Conservation (phyloP, 139 green algal genomes). For the Chlamydomonas eustigma region DNA sequence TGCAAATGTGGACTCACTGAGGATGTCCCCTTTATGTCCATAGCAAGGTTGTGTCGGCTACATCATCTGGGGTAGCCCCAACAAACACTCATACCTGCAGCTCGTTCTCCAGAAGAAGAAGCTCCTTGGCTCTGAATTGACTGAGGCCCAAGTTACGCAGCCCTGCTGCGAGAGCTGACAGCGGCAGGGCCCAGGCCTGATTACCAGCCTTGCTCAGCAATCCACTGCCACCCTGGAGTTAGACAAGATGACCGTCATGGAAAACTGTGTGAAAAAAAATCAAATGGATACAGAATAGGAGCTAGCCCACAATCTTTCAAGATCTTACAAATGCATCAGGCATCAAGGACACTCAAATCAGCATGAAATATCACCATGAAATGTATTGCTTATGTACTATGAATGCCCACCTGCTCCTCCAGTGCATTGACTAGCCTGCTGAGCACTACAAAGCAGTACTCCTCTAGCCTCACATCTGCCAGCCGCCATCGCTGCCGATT, state of each 20-base stretch:
- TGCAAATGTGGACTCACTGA: no score
- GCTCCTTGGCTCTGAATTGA: conserved; percentile 69
- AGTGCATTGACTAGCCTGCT: conserved; percentile 65
- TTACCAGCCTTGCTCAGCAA: conserved; percentile 50
- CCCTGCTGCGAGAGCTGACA: conserved; percentile 63
- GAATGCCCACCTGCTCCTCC: conserved; percentile 59
- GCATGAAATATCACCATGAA: no score
- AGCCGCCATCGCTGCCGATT: conserved; percentile 75
- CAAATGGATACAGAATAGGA: no score
- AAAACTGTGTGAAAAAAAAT: no score
- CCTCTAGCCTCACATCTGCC: conserved; percentile 84
- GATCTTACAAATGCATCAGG: no score
- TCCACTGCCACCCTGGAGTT: conserved; percentile 43
- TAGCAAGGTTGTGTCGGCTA: no score
- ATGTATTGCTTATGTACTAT: no score
- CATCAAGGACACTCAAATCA: no score
- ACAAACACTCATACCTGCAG: conserved; percentile 45
- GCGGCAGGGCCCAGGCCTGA: conserved; percentile 58
- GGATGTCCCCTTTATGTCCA: no score
- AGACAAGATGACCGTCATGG: background rate
- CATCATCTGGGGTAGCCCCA: no score
- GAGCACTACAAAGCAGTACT: conserved; percentile 91
- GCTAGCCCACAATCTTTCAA: no score
- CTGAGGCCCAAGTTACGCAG: conserved; percentile 82
- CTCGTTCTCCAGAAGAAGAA: conserved; percentile 84